Base-by-base conservation (phyloP, 768 basidiomycete genomes). In the Fistulinella prunicolor region DNA sequence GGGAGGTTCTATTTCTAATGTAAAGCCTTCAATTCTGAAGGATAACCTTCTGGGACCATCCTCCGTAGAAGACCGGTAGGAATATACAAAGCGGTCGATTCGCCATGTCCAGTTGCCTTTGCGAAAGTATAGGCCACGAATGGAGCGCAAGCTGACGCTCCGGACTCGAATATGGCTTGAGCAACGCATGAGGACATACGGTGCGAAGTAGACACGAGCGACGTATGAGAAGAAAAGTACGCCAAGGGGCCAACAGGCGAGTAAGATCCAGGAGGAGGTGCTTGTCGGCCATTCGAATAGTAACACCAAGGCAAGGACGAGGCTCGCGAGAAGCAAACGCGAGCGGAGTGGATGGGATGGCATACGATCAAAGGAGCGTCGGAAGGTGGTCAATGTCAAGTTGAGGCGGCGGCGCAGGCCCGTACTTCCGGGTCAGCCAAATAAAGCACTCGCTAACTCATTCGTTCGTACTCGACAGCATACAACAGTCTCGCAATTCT, bases 81-180 rank as follows among this genome's bases (percentile, higher is more conserved):
- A 68, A 37, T 75, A 67, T 17, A 73, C 78, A 38, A 91, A 78
- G 44, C 88, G 82, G 49, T 89, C 86, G n/a, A 85, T 73, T 24
- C 73, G 76, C 69, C 79, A 79, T 22, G 75, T 78, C 44, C 74
- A 69, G 41, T 62, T 66, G 23, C 82, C 82, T 24, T 70, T 72
- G 38, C 79, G 76, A 51, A 87, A 76, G 65, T 84, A 88, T 19
- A 90, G 70, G 28, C 88, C 88, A 44, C 86, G 83, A 50, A 91
- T 80, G 17, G 88, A 91, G 45, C 85, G 79, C 32, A 86, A 70
- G 60, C 88, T 89, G 47, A 89, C 76, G 62, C 84, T 88, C 34
- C 82, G 79, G 28, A 89, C 74, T 24, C 83, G 81, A 50, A 89
- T 70, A 55, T 76, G 81, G 29, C 59, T 65, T n/a, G 83, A 84